Base-by-base conservation (phyloP, 805 yeast species). In the Dipodascus albidus region DNA sequence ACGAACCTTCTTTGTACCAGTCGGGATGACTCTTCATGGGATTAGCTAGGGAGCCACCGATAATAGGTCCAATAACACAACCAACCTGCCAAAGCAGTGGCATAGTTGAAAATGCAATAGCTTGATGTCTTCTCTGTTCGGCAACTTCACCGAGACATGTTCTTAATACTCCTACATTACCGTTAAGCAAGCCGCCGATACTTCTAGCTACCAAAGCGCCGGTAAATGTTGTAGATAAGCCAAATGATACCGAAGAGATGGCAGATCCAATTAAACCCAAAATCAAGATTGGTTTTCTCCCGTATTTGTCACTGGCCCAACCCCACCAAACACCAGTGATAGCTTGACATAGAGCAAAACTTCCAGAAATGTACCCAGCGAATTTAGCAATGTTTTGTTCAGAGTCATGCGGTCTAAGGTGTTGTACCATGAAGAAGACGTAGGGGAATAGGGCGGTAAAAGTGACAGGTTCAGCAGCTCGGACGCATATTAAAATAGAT, bases 381-480 rank as follows among this genome's bases (percentile, higher is more conserved):
- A 79, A 82, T 53, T 72, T 75, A 1, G 83, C 72, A 38, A 82
- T 78, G 49, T 78, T 79, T 21, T 70, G 67, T 24, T 75, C 70
- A 22, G 70, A 68, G 41, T 75, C 70, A 3, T 78, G 77, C 14
- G 79, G 65, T 2, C 74, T 73, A 61, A 80, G 80, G 56, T 78
- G 82, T 55, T 78, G 64, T 19, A 81, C 80, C 83, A 81, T 78
- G 66, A 78, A 81, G 62, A 77, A 81, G 42, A 80, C 74, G 59
- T 81, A 81, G 2, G 86, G 86, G 61, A 81, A 80, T 33, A 80
- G 64, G 2, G 84, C 79, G 2, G 85, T 78, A 68, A 80, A 81
- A 1, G 84, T 78, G 20, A 81, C 72, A 1, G 86, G 85, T 61
- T 81, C 85, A 11, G 80, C 72, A 55, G 80, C 76, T 54, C 85